Evolutionary conservation across 192 early-diverging fungal genomes (phyloP), one percentile per base, ranked within the genome.

Genomic region (Backusella tarrabulga): DNA sequence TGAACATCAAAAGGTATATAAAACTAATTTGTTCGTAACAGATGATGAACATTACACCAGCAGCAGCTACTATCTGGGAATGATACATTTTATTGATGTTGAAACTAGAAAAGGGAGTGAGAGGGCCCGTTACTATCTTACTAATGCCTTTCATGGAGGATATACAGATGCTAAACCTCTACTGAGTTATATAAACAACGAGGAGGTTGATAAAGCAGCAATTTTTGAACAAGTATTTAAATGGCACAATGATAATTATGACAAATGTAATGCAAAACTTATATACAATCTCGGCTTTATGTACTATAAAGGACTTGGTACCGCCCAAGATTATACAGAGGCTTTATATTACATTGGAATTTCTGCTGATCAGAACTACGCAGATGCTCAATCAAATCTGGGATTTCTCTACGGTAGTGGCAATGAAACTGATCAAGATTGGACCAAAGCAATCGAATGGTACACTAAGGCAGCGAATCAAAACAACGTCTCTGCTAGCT

Each of bases 341-440:
- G 70, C 70, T 23, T 11, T 71, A n/a, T n/a, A 46, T 11, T 71
- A 36, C 41, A 68, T 60, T 42, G 15, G 38, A 23, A 36, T 56
- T 52, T 68, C 69, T 14, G 69, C 21, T 42, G 41, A 32, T 26
- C 4, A n/a, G 21, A 21, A 21, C 17, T 5, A 54, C 50, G 0
- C n/a, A 9, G 19, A 54, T 54, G 52, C 52, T 21, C 52, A 54
- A 7, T 0, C 2, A 32, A 2, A 0, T 0, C 19, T 21, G 2
- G 29, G 29, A 32, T 0, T 32, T 1, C 29, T 32, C 29, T 1
- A 32, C 29, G 1, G 9, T 0, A 2, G 9, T 0, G 52, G 21
- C 1, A 0, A 21, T 0, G 52, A 21, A 56, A 21, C 9, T 9
- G 8, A 7, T 3, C 5, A 21, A 56, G 1, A 56, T 23, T n/a